Evolutionary conservation across 2,329 filamentous ascomycete species (phyloP), one percentile per base, ranked within the genome.

Genomic region (Fusarium incarnatum): DNA sequence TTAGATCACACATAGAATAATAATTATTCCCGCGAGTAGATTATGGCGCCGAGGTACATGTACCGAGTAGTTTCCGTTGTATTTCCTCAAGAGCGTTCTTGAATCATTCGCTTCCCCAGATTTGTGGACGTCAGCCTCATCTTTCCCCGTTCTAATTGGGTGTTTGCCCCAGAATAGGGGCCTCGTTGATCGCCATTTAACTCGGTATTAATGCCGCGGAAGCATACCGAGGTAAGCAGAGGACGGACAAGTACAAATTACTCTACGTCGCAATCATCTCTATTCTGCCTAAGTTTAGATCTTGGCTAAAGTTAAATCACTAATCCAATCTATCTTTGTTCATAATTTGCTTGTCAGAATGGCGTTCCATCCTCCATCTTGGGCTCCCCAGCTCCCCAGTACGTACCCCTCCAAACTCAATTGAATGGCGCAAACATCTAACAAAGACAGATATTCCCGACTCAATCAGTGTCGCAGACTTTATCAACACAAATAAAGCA

Each of bases 391-490:
- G 16, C 67, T 70, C 2, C 67, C 67, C 0, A 18, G 67, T 71
- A 42, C 23, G 55, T 50, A 27, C 18, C 28, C 2, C 16, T 6
- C 32, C 5, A 18, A 20, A 20, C 25, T 18, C 20, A 20, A n/a
- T 2, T 3, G 6, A 40, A 10, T 23, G 20, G 5, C 10, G n/a
- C 22, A 27, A 23, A 0, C n/a, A 16, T 23, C 34, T 68, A 42
- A 67, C 32, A 32, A 28, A 2, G 1, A 9, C 4, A 70, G 67
- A 56, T 4, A 48, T 71, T 8, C 67, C 67, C 12, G 67, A 71
- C 30, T 68, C 67, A 9, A 57, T 70, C 44, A 86, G 93, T 2
- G 86, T 97, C 58, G 86, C 86, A 72, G 89, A 95, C 52, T 97
- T 97, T 79, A 90, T 97, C 82, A 94, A 75, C 79, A 85, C 53